A percentile compares a stretch with the other conserved stretches of the same genome.
phyloP scores from a whole-genome alignment of 306 rosid genomes.

The Albizia julibrissin region DNA sequence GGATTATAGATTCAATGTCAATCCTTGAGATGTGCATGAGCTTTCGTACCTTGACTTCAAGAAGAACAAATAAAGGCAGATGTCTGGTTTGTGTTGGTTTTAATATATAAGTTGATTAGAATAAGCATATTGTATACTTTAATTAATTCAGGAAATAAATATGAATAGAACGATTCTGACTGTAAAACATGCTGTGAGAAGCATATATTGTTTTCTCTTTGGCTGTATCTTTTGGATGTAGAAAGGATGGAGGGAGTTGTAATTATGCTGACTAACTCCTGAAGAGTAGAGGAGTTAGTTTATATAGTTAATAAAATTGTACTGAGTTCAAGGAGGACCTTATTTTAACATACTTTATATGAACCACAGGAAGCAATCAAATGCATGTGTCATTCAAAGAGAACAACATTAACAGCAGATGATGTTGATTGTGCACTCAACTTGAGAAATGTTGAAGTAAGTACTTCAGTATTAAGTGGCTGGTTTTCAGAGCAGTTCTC shows the following conservation, averaged over 20 bases:
- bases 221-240: background rate
- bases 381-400: slow-evolving; percentile 86
- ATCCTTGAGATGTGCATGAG: background rate
- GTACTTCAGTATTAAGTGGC: background rate
- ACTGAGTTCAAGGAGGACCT: background rate
- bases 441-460: slow-evolving; percentile 86
- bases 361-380: slow-evolving; percentile 81
- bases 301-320: background rate
- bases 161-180: background rate
- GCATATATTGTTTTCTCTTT: background rate
- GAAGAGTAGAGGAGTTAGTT: background rate
- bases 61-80: background rate
- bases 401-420: slow-evolving; percentile 67
- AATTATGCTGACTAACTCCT: background rate
- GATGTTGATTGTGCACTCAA: slow-evolving; percentile 89
- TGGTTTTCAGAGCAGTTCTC: background rate
- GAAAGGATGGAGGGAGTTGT: background rate
- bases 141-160: background rate
- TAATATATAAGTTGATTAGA: background rate
- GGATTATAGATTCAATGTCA: background rate
- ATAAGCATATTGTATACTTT: background rate
- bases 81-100: background rate
- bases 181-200: slow-evolving; percentile 14
- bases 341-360: background rate
- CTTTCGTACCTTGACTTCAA: background rate